Conservation (phyloP, 2,329 filamentous ascomycete genomes). For the Trichoderma atroviride region DNA sequence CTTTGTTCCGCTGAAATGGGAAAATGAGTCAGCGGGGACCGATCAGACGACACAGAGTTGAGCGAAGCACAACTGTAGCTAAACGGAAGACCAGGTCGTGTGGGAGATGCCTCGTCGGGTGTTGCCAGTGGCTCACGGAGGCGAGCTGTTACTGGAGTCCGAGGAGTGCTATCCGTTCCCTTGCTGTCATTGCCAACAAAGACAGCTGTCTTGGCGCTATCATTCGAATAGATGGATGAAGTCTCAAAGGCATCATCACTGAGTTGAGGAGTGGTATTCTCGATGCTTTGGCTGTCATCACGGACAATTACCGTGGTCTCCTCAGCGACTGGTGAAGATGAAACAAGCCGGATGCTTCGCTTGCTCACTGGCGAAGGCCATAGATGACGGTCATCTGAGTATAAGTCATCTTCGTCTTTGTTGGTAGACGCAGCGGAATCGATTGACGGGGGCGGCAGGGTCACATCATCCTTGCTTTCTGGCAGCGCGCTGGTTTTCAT, state of each 20-base stretch:
- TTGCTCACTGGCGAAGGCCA: constrained; percentile 11
- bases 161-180: neutral
- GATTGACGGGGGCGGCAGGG: neutral
- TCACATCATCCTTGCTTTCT: neutral
- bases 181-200: constrained; percentile 15
- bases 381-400: constrained; percentile 19
- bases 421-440: neutral
- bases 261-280: neutral
- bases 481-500: neutral
- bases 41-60: constrained; percentile 26
- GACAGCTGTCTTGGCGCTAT: constrained; percentile 30
- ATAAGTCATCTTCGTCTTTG: constrained; percentile 2
- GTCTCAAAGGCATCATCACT: constrained; percentile 27
- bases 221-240: constrained; percentile 33
- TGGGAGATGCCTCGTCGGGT: constrained; percentile 7
- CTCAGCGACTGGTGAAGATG: neutral
- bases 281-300: neutral
- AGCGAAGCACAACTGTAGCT: constrained; percentile 27
- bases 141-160: constrained; percentile 4
- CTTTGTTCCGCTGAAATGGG: constrained; percentile 34
- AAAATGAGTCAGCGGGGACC: constrained; percentile 35
- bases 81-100: neutral
- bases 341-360: neutral
- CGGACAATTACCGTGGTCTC: neutral
- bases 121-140: neutral